Evolutionary conservation across 805 yeast species (phyloP), one percentile per base, ranked within the genome.

Genomic region (Hanseniaspora singularis): DNA sequence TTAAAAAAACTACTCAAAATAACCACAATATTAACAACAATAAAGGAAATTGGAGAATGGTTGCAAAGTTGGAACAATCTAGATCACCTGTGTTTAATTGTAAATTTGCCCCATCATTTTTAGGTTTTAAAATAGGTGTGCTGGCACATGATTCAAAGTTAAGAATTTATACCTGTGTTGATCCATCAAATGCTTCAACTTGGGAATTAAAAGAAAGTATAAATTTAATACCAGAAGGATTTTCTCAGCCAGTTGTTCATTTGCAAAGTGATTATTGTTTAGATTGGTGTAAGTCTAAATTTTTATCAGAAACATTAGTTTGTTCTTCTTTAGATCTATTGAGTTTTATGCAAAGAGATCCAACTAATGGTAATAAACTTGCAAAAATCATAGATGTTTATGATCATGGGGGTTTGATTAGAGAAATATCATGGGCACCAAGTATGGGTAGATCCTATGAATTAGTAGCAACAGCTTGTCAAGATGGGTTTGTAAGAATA

Each of bases 381-480:
- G 66, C 67, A 11, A 69, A 73, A 46, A 77, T 77, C 0, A 76
- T 81, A 28, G 75, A 74, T 51, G 67, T 89, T 20, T 82, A 87
- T 2, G 96, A 86, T 33, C 96, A 88, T 59, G 72, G 74, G 46
- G 95, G 95, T 2, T 69, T 89, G 33, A 85, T 89, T 28, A 70
- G 97, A 56, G 81, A 87, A 15, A 85, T 88, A 4, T 72, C 88
- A 26, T 89, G 98, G 98, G 97, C 97, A 0, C 96, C 97, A 2
- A 77, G 94, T 0, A 84, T 88, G 81, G 97, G 97, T 2, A 69
- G 95, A 54, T 77, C 80, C 52, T 84, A 76, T 60, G 95, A 89
- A 55, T 66, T 88, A 40, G 70, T 92, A 36, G 97, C 99, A 0
- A 89, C 97, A 0, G 97, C 94, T 4, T 87, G 95, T 60, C 87